Base-by-base conservation (phyloP, 345 rosid species). In the Salix viminalis region DNA sequence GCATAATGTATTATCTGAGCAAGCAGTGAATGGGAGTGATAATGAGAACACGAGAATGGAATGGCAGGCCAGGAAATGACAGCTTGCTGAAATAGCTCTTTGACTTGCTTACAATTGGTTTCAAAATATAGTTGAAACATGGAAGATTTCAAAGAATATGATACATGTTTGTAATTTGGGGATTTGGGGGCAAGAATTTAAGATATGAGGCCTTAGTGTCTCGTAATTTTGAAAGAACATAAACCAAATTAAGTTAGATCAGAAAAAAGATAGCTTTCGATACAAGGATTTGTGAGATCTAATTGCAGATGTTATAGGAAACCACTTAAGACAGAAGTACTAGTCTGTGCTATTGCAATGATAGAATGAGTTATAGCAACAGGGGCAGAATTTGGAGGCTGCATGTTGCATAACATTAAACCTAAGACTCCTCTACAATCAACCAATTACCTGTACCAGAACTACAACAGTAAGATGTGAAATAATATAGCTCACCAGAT, bases 1-100 rank as follows among this genome's bases (percentile, higher is more conserved):
- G 93, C 98, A 73, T 90, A 96, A 82, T 96, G 99, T 86, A 94
- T 82, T 6, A 96, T 36, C 99, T 96, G 58, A 39, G 50, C 46
- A 75, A 46, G 70, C 65, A 50, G 71, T 65, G 68, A 15, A 32
- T 15, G 67, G 28, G 69, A 44, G 8, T 12, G 71, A 5, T 14
- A 73, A 44, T n/a, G 64, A 24, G 58, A 68, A 50, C 24, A 68
- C 44, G 32, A 60, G 34, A 73, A 78, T 18, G 12, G 9, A 65
- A 65, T 34, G 19, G 39, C 44, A 32, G 39, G 61, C 61, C 61
- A 56, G 23, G 61, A 11, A 58, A 58, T 58, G 28, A 4, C 64
- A 23, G 23, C 64, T 23, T 58, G 28, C 64, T n/a, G 3, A 54
- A 3, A 52, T 58, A 58, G 14, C 64, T 58, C 12, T 58, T 58